Evolutionary conservation across 1,284 basidiomycete species (phyloP), one percentile per base, ranked within the genome.

Genomic region (Cystobasidium pallidum): DNA sequence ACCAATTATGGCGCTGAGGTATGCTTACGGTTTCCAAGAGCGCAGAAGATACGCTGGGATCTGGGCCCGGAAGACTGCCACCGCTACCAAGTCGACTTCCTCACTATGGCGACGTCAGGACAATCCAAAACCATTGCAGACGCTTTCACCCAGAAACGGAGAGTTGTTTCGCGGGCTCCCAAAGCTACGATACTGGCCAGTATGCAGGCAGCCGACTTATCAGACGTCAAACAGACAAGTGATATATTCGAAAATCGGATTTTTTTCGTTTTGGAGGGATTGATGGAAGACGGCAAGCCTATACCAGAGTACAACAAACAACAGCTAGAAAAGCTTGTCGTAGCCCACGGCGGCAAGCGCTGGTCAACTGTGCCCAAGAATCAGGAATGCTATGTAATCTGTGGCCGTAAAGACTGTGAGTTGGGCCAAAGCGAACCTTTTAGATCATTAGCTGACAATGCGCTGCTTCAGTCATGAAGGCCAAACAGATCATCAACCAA

Each of bases 161-260:
- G 41, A 2, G 70, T 64, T 21, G 17, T 49, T 0, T n/a, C 34
- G 1, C 41, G 68, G 19, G 62, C 26, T 15, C 32, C 68, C 21
- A 77, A 90, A 86, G 83, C 86, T 0, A 82, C 82, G 7, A 82
- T 91, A 26, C 84, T 91, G 67, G 84, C 87, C 3, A 86, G 85
- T 76, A 88, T 88, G 78, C 83, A 85, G 75, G 88, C 89, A 6
- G 84, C 86, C 17, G 85, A 86, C 65, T 79, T 88, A 8, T 86
- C 86, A 66, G 85, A 86, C 4, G 83, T 91, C 7, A 75, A 84
- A 39, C 82, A 88, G 0, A 84, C 88, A 75, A 86, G 85, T 11
- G 80, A 86, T 47, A 80, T 94, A 19, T 92, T 96, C 76, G 82
- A 86, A 11, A 88, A 85, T 26, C 83, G 88, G 80, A 89, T 85